Evolutionary conservation across 1,284 basidiomycete genomes (phyloP).

Genomic region (Fomitopsis betulina): DNA sequence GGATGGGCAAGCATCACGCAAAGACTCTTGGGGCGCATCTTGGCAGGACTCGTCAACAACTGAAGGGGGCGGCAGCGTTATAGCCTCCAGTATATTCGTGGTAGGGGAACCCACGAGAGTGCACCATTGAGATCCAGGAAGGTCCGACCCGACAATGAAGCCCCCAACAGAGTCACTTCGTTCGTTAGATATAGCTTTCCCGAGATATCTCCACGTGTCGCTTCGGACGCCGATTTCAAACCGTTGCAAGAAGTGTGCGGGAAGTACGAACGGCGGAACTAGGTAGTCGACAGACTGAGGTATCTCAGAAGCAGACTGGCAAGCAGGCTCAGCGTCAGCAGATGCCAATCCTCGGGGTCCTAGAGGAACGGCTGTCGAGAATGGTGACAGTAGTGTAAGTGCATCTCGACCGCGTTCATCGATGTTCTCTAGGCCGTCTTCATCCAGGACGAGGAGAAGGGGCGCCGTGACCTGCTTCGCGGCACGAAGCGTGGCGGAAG

Average conservation of each 20-base stretch:
- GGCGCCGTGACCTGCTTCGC: slow-evolving; percentile 37
- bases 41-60: not conserved
- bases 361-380: slow-evolving; percentile 32
- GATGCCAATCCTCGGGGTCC: slow-evolving; percentile 40
- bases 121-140: slow-evolving; percentile 19
- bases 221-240: slow-evolving; percentile 24
- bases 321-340: slow-evolving; percentile 22
- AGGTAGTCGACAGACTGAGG: slow-evolving; percentile 42
- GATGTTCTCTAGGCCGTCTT: slow-evolving; percentile 32
- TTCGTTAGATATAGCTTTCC: slow-evolving; percentile 27
- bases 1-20: not conserved
- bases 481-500: slow-evolving; percentile 30
- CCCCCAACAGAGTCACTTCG: slow-evolving; percentile 26
- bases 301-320: slow-evolving; percentile 22
- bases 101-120: not conserved
- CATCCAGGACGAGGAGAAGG: slow-evolving; percentile 49
- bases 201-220: slow-evolving; percentile 37
- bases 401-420: slow-evolving; percentile 26
- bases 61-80: not conserved
- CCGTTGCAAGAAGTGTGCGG: slow-evolving; percentile 18
- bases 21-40: not conserved
- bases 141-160: slow-evolving; percentile 22
- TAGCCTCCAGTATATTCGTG: not conserved
- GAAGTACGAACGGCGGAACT: slow-evolving; percentile 52
- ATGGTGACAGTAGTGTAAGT: slow-evolving; percentile 32